Percentiles rank a stretch among this genome's conserved stretches.
These are phyloP conservation scores for Amniculicola lignicola DNA, from an alignment of 495 filamentous ascomycete species.

Conservation along the genomic window DNA sequence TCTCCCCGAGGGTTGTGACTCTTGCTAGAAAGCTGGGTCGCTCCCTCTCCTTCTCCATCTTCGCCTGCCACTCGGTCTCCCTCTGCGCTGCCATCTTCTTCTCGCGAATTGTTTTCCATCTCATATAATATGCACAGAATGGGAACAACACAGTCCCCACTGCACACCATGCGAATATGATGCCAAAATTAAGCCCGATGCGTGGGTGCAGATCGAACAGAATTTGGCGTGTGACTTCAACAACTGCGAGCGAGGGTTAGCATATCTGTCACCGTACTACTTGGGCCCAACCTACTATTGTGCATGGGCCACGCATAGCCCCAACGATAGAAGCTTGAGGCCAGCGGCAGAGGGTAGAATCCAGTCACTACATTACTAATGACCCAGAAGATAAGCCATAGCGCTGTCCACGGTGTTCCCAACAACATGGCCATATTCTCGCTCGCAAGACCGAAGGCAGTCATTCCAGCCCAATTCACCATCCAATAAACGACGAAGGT, in stretches of 20 bases:
- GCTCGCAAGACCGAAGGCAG: conserved; percentile 62
- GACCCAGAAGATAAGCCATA: conserved; percentile 76
- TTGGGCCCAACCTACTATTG: conserved; percentile 52
- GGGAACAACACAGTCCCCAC: conserved; percentile 59
- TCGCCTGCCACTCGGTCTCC: conserved; percentile 26
- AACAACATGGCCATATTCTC: conserved; percentile 72
- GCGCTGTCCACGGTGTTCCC: conserved; percentile 62
- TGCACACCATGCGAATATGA: conserved; percentile 60
- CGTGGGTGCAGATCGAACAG: conserved; percentile 60
- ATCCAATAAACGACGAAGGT: conserved; percentile 73
- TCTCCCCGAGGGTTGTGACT: conserved; percentile 22
- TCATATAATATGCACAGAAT: conserved; percentile 48
- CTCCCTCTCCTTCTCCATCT: conserved; percentile 30
- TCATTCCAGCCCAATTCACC: conserved; percentile 71
- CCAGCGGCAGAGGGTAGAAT: conserved; percentile 62
- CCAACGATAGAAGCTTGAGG: conserved; percentile 61
- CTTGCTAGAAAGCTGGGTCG: conserved; percentile 25
- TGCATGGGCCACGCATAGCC: conserved; percentile 74
- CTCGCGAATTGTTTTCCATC: conserved; percentile 17
- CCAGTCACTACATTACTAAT: conserved; percentile 65
- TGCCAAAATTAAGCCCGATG: conserved; percentile 63
- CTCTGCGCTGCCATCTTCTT: conserved; percentile 18
- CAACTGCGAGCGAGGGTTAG: conserved; percentile 45
- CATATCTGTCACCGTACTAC: too few relatives aligned
- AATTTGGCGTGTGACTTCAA: conserved; percentile 60